Conservation (phyloP, 2,329 filamentous ascomycete species). For the Ceratocystis albifundus region DNA sequence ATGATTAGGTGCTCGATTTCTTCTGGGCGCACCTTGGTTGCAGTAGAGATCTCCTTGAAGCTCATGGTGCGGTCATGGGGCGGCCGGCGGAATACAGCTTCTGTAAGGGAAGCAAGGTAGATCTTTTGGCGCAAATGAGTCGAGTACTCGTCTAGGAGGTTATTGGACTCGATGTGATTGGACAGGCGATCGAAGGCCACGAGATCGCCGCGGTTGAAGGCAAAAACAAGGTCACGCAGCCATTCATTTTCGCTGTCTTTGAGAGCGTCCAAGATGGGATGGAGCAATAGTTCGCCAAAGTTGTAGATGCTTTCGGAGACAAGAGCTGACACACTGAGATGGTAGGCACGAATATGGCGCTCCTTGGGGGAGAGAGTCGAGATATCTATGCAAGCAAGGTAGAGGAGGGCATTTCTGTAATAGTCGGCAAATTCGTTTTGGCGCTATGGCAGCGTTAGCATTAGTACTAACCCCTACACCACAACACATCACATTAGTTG, state of each 20-base stretch:
- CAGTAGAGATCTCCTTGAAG: slow-evolving; percentile 74
- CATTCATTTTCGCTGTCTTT: slow-evolving; percentile 60
- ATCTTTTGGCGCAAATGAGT: slow-evolving; percentile 93
- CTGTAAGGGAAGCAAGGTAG: slow-evolving; percentile 87
- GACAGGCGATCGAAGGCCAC: slow-evolving; percentile 73
- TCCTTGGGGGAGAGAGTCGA: slow-evolving; percentile 61
- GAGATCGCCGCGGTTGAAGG: slow-evolving; percentile 93
- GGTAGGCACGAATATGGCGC: slow-evolving; percentile 73
- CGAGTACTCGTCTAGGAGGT: slow-evolving; percentile 66
- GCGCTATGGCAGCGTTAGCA: slow-evolving; percentile 32
- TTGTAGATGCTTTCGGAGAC: slow-evolving; percentile 97
- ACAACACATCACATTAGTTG: neutral
- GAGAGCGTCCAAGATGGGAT: slow-evolving; percentile 85
- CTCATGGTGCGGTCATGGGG: slow-evolving; percentile 93
- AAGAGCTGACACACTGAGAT: slow-evolving; percentile 82
- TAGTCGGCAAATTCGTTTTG: slow-evolving; percentile 91
- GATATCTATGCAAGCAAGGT: slow-evolving; percentile 89
- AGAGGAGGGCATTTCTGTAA: slow-evolving; percentile 94
- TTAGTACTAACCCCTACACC: neutral
- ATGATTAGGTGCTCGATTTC: slow-evolving; percentile 98
- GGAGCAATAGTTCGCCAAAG: slow-evolving; percentile 95
- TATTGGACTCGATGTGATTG: slow-evolving; percentile 67
- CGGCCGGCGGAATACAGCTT: slow-evolving; percentile 89
- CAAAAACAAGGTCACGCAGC: slow-evolving; percentile 91
- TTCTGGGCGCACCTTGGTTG: slow-evolving; percentile 81